Base-by-base conservation (phyloP, 2,329 filamentous ascomycete species). In the Ustilaginoidea virens region DNA sequence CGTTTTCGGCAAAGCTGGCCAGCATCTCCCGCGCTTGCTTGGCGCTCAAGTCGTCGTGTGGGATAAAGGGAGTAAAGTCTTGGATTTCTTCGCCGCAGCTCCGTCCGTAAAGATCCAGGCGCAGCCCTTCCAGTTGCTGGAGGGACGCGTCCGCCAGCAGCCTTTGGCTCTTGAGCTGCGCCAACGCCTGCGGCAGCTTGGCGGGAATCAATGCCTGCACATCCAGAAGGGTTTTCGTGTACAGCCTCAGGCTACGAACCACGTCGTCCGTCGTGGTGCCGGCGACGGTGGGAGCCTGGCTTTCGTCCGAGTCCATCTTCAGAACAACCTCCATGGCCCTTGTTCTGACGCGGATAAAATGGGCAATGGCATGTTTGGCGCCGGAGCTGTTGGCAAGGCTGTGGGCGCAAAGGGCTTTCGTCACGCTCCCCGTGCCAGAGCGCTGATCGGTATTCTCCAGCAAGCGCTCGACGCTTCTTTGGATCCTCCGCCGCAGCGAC, bases 41-140 rank as follows among this genome's bases (percentile, higher is more conserved):
- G 13, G 66, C 69, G 15, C 74, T 67, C 4, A 81, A 51, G 39
- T 90, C 80, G 39, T 86, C 81, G 41, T 92, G 75, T 17, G 80
- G 74, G 20, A 92, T 80, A 56, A 83, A 93, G 0, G 86, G 86
- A 1, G 75, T 87, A 46, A 92, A 94, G 38, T 78, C 79, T 26
- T 70, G 71, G 23, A 93, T 80, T 35, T 92, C 82, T 6, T 85
- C 74, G 12, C 79, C 68, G 36, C 90, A 80, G 80, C 85, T 92
- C 13, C 66, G 66, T 37, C 76, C 72, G 43, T 82, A 74, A 7
- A 90, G 56, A 44, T 93, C 83, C 16, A 94, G 56, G 20, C 80
- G 70, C 9, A 93, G 56, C 11, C 76, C 77, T 38, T 80, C 71
- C 1, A 90, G 51, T 1, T 58, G 53, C 30, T 66, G 64, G 12